Conservation (phyloP, 345 rosid species). For the Camelina neglecta region DNA sequence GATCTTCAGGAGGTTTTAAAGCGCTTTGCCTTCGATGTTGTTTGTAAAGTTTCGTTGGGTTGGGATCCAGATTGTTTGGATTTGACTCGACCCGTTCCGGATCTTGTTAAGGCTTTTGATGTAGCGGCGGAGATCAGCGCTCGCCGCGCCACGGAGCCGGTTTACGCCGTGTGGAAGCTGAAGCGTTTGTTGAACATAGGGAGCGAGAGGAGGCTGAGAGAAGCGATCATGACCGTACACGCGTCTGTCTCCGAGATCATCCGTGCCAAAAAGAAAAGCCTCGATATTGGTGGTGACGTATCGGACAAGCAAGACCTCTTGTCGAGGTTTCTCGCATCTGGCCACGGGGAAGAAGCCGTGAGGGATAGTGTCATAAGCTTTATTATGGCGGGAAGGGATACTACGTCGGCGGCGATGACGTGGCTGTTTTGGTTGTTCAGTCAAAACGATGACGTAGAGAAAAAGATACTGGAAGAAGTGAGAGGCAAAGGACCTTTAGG, state of each 20-base stretch:
- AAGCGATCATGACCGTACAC: conserved; percentile 53
- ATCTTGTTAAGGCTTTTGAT: conserved; percentile 58
- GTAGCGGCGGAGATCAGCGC: conserved; percentile 61
- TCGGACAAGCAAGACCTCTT: conserved; percentile 50
- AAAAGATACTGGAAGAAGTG: conserved; percentile 48
- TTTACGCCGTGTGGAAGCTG: conserved; percentile 64
- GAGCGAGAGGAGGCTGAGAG: conserved; percentile 58
- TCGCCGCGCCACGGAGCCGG: conserved; percentile 57
- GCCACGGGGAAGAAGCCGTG: conserved; percentile 54
- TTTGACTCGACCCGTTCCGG: conserved; percentile 49
- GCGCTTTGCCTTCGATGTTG: conserved; percentile 63
- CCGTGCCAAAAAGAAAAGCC: conserved; percentile 42
- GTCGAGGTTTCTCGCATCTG: conserved; percentile 54
- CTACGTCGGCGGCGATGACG: conserved; percentile 69
- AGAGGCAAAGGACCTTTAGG: conserved; percentile 24
- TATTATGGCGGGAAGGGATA: conserved; percentile 75
- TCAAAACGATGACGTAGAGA: conserved; percentile 43
- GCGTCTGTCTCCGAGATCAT: conserved; percentile 47
- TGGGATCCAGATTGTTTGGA: conserved; percentile 62
- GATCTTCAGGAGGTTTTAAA: conserved; percentile 67
- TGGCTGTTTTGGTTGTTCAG: conserved; percentile 77
- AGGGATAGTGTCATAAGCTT: conserved; percentile 71
- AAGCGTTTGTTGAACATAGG: conserved; percentile 63
- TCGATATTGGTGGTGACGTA: conserved; percentile 31
- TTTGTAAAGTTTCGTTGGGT: conserved; percentile 59